phyloP scores from a whole-genome alignment of 345 rosid genomes.

The Pistacia atlantica region DNA sequence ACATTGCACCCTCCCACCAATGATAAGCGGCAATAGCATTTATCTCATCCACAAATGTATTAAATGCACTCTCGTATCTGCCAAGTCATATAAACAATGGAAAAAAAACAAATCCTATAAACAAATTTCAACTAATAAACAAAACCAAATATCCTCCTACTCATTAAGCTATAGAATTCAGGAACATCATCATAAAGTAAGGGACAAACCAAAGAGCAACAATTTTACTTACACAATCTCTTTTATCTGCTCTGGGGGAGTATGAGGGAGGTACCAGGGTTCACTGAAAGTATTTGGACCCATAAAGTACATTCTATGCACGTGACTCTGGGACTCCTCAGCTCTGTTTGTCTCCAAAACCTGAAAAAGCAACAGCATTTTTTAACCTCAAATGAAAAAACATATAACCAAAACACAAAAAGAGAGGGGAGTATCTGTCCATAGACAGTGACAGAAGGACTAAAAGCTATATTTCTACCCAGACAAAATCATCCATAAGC shows the following conservation, averaged over 20 bases:
- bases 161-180: background rate
- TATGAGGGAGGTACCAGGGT: slow-evolving; percentile 97
- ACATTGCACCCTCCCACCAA: slow-evolving; percentile 99
- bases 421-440: background rate
- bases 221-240: slow-evolving; percentile 83
- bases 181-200: slow-evolving; percentile 6
- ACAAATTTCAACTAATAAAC: background rate
- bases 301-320: slow-evolving; percentile 97
- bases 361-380: slow-evolving; percentile 44
- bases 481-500: background rate
- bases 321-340: slow-evolving; percentile 93
- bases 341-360: slow-evolving; percentile 98
- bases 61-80: slow-evolving; percentile 96
- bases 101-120: slow-evolving; percentile 12
- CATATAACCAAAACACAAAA: background rate
- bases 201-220: slow-evolving; percentile 21
- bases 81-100: slow-evolving; percentile 25
- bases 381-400: slow-evolving; percentile 11
- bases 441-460: background rate
- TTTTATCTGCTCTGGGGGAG: slow-evolving; percentile 92
- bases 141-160: background rate
- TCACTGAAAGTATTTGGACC: slow-evolving; percentile 94
- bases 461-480: background rate
- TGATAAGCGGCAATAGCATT: slow-evolving; percentile 95
- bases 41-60: slow-evolving; percentile 93